A percentile compares a stretch with the other conserved stretches of the same genome.
Evolutionary conservation across 2,329 filamentous ascomycete species (phyloP).

Genomic region (Colletotrichum tabaci): DNA sequence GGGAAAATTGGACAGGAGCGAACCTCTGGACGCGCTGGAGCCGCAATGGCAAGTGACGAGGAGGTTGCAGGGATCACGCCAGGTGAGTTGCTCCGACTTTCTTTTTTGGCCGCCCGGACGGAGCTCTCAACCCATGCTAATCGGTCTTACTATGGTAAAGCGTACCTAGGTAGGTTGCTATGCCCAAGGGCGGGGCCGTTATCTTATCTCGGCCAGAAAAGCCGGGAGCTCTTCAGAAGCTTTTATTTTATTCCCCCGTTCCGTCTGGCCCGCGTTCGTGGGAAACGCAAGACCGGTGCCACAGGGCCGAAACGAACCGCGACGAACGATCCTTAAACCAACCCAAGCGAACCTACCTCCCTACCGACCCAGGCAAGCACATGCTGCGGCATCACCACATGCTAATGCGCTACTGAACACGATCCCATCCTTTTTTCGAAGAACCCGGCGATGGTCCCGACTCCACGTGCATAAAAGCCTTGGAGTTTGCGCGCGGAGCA

Average conservation of each 20-base stretch:
- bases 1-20: not conserved
- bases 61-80: slow-evolving; percentile 25
- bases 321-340: not conserved
- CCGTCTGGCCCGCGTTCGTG: not conserved
- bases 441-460: slow-evolving; percentile 24
- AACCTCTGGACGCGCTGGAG: slow-evolving; percentile 2
- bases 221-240: slow-evolving; percentile 15
- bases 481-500: slow-evolving; percentile 7
- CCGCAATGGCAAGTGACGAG: not conserved
- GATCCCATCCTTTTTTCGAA: slow-evolving; percentile 14
- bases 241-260: not conserved
- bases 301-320: slow-evolving; percentile 7
- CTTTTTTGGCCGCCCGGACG: not conserved
- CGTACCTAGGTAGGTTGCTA: not conserved
- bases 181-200: not conserved
- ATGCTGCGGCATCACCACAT: slow-evolving; percentile 26
- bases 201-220: slow-evolving; percentile 34
- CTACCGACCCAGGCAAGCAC: not conserved
- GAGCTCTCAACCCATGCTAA: slow-evolving; percentile 4
- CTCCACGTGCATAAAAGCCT: slow-evolving; percentile 1
- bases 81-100: slow-evolving; percentile 29
- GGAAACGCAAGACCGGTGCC: not conserved
- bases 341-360: not conserved
- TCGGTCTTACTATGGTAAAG: not conserved
- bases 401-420: slow-evolving; percentile 14